Evolutionary conservation across 306 rosid species (phyloP), one percentile per base, ranked within the genome.

Genomic region (Benincasa hispida): DNA sequence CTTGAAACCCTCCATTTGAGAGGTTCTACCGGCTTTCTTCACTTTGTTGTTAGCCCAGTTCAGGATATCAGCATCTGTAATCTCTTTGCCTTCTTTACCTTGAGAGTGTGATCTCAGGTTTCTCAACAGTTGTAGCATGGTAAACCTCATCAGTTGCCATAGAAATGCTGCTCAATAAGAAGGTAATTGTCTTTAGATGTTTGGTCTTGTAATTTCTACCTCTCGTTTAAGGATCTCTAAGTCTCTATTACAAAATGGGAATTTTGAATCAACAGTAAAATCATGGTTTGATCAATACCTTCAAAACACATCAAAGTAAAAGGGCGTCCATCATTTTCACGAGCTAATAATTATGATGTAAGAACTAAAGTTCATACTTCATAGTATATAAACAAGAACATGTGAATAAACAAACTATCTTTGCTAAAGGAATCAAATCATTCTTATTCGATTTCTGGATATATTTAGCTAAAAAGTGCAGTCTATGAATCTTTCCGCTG

Each of bases 71-170:
- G 91, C 87, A 78, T 95, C 99, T 18, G 88, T 90, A 70, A 95
- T 92, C 89, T 95, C 98, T 85, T 89, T 93, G 3, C 93, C 93
- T 54, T 69, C 80, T 84, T 78, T 87, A 73, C 91, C 97, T 86
- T 90, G 95, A 55, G 99, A 90, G 78, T 90, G 96, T 6, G 96
- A 92, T 87, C 98, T 90, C 90, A 95, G 86, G 84, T 95, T 92
- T 81, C 58, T 95, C 82, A 95, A 86, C 48, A 95, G 97, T 90
- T 92, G 98, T 83, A 95, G 93, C 98, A 95, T 92, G 22, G 85
- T 84, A 83, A 86, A 95, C 85, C 99, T 89, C 99, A 95, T 92
- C 85, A 92, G 86, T 86, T 95, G 99, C 99, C 99, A 95, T 81
- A 95, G 76, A 85, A 58, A 95, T 47, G 99, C 98, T 95, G 97